Evolutionary conservation across 768 basidiomycete genomes (phyloP).

Genomic region (Boletus sp.): DNA sequence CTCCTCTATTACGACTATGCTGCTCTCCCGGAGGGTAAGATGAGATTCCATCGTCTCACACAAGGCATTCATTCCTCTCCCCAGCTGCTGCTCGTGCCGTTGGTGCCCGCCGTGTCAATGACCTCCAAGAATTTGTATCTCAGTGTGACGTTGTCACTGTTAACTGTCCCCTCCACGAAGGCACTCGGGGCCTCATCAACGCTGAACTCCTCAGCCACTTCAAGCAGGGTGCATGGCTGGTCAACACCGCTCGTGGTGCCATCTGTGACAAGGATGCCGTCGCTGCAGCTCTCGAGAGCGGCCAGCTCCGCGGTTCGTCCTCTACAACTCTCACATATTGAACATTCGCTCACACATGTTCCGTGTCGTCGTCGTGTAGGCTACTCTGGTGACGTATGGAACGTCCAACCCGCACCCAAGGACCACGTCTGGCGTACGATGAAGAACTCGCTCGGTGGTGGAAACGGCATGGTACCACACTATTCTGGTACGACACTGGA

Average conservation of each 20-base stretch:
- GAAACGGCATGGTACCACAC: constrained; percentile 86
- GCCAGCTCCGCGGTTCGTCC: constrained; percentile 58
- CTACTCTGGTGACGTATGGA: constrained; percentile 67
- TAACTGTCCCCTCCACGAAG: constrained; percentile 83
- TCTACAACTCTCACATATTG: not conserved
- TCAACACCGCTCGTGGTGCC: constrained; percentile 89
- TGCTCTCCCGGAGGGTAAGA: constrained; percentile 55
- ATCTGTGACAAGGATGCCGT: constrained; percentile 83
- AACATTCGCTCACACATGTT: not conserved
- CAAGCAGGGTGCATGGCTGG: constrained; percentile 76
- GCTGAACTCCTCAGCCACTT: constrained; percentile 76
- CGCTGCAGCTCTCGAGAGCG: constrained; percentile 66
- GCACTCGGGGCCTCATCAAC: constrained; percentile 74
- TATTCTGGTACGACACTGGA: constrained; percentile 87
- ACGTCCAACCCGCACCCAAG: constrained; percentile 79
- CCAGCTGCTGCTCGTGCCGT: constrained; percentile 63
- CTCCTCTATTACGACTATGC: constrained; percentile 85
- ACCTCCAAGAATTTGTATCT: constrained; percentile 58
- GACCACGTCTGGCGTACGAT: constrained; percentile 83
- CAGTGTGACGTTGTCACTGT: constrained; percentile 78
- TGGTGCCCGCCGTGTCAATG: constrained; percentile 67
- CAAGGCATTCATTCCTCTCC: not conserved
- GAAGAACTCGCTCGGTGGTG: constrained; percentile 73
- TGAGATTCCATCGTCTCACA: not conserved
- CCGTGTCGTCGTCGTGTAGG: not conserved